Conservation (phyloP, 345 rosid genomes). For the Durio zibethinus region DNA sequence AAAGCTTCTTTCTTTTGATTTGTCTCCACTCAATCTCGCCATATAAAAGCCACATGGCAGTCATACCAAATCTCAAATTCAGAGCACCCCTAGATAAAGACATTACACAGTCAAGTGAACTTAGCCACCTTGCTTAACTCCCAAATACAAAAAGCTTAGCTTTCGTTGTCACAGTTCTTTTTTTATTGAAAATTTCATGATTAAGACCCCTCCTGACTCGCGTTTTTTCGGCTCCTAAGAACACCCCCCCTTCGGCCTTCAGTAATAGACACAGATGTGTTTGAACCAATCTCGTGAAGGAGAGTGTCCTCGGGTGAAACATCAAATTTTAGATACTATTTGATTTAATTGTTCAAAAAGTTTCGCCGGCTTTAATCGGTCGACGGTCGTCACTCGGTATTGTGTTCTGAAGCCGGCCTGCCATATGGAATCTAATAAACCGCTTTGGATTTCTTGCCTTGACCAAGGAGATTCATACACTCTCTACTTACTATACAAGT, state of each 20-base stretch:
- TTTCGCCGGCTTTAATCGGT: constrained; percentile 4
- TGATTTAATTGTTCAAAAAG: neutral
- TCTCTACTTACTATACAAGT: neutral
- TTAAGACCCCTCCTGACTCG: neutral
- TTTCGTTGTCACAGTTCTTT: neutral
- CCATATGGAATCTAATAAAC: constrained; percentile 25
- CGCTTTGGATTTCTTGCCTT: constrained; percentile 17
- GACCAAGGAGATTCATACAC: neutral
- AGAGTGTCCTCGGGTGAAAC: neutral
- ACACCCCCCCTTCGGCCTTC: neutral
- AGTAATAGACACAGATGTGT: neutral
- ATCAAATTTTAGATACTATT: neutral
- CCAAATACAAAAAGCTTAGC: neutral
- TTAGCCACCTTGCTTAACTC: neutral
- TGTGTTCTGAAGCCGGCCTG: constrained; percentile 2
- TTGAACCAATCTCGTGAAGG: neutral
- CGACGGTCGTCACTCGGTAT: neutral
- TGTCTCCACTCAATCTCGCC: neutral
- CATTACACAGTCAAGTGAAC: neutral
- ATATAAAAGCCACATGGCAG: constrained; percentile 25
- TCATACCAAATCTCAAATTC: constrained; percentile 15
- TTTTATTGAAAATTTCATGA: neutral
- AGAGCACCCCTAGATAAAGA: constrained; percentile 2
- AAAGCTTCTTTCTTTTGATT: neutral
- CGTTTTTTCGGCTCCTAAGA: neutral